Percentiles rank a stretch among this genome's conserved stretches.
Conservation (phyloP, 2,329 filamentous ascomycete species). For the Colletotrichum orbiculare region DNA sequence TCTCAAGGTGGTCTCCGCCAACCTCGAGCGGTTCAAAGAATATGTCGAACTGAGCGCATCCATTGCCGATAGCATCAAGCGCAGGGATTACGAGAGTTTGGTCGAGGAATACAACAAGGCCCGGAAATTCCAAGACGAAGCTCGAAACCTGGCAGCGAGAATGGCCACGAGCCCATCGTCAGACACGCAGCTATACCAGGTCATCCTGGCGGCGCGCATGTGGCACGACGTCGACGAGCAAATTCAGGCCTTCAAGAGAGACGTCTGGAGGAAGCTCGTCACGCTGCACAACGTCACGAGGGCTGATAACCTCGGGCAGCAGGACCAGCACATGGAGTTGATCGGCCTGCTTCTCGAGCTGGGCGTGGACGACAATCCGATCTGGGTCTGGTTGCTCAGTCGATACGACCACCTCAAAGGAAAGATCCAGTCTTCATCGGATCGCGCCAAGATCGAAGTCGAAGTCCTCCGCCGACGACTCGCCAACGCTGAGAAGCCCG, state of each 20-base stretch:
- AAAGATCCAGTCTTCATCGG: constrained; percentile 82
- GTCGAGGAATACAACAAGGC: constrained; percentile 89
- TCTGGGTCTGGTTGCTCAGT: constrained; percentile 94
- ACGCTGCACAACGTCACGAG: constrained; percentile 70
- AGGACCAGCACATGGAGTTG: constrained; percentile 90
- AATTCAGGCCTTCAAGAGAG: constrained; percentile 86
- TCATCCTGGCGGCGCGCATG: constrained; percentile 90
- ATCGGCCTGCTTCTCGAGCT: constrained; percentile 91
- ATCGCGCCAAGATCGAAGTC: constrained; percentile 90
- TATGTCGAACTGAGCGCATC: constrained; percentile 84
- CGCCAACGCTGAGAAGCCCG: constrained; percentile 78
- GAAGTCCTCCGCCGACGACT: constrained; percentile 88
- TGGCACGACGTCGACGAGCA: constrained; percentile 95
- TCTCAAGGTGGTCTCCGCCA: constrained; percentile 79
- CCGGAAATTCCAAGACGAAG: constrained; percentile 83
- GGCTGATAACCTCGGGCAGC: constrained; percentile 61
- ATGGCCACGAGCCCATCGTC: constrained; percentile 68
- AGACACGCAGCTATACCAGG: constrained; percentile 85
- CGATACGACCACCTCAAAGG: constrained; percentile 89
- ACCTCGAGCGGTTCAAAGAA: constrained; percentile 82
- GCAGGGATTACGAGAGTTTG: constrained; percentile 88
- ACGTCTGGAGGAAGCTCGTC: constrained; percentile 85
- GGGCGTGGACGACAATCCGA: constrained; percentile 94
- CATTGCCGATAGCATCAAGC: constrained; percentile 86
- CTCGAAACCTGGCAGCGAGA: constrained; percentile 71